Evolutionary conservation across 1,284 basidiomycete species (phyloP).

Genomic region (Apiotrichum gracile): DNA sequence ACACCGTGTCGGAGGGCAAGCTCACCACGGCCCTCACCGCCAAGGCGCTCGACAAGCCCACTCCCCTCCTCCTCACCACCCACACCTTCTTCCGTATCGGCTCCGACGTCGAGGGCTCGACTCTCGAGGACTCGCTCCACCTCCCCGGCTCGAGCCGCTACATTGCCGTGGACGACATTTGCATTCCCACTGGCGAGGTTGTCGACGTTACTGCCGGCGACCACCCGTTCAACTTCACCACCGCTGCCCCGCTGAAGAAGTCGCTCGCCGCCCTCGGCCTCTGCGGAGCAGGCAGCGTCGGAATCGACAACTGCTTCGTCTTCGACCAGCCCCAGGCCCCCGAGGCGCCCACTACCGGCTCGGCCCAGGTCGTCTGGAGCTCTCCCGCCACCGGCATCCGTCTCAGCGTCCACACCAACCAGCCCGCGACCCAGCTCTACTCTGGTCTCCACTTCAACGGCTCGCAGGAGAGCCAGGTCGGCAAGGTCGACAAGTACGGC

Average conservation of each 20-base stretch:
- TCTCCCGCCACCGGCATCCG: conserved; percentile 25
- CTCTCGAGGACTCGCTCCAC: conserved; percentile 28
- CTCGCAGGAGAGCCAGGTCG: conserved; percentile 7
- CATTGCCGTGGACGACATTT: conserved; percentile 24
- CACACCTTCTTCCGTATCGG: conserved; percentile 39
- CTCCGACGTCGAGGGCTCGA: conserved; percentile 14
- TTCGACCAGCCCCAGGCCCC: conserved; percentile 15
- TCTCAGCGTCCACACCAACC: conserved; percentile 28
- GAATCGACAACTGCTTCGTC: conserved; percentile 38
- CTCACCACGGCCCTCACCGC: conserved; percentile 9
- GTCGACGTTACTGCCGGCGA: conserved; percentile 2
- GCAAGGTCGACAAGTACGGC: conserved; percentile 23
- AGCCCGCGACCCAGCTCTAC: conserved; percentile 30
- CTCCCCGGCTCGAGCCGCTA: conserved; percentile 25
- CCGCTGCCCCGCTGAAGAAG: conserved; percentile 17
- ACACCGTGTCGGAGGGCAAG: conserved; percentile 17
- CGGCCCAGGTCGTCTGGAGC: conserved; percentile 15
- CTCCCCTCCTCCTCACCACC: conserved; percentile 33
- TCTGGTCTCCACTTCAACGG: conserved; percentile 20
- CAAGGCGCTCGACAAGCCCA: conserved; percentile 18
- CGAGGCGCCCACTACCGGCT: background rate
- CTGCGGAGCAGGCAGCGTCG: conserved; percentile 24
- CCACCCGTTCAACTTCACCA: conserved; percentile 27
- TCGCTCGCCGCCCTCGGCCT: conserved; percentile 9
- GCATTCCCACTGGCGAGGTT: conserved; percentile 26